phyloP scores from a whole-genome alignment of 371 early-diverging fungal genomes.

The Parasitella parasitica region DNA sequence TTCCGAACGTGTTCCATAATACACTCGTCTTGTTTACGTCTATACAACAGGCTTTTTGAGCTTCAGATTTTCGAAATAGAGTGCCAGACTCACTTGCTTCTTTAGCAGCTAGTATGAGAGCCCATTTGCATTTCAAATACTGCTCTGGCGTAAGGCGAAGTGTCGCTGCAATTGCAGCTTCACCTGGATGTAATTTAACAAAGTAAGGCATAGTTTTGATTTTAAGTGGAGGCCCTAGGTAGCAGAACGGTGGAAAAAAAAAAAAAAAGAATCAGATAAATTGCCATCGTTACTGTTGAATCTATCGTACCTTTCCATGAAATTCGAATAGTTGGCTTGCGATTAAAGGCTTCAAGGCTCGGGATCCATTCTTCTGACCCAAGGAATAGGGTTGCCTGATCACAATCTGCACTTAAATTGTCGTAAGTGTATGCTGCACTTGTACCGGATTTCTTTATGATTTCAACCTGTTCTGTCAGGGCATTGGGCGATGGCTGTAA shows the following conservation, averaged over 20 bases:
- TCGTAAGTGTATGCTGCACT: constrained; percentile 25
- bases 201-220: constrained; percentile 48
- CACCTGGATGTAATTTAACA: constrained; percentile 57
- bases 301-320: constrained; percentile 30
- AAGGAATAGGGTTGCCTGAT: constrained; percentile 8
- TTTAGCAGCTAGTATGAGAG: constrained; percentile 38
- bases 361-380: constrained; percentile 30
- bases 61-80: constrained; percentile 49
- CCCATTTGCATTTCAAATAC: constrained; percentile 57
- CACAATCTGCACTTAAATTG: constrained; percentile 14
- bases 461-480: neutral
- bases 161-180: constrained; percentile 63
- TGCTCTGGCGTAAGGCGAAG: constrained; percentile 72
- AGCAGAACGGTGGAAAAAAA: no score
- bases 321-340: constrained; percentile 22
- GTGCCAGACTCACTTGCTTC: constrained; percentile 19
- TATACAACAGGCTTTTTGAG: constrained; percentile 49
- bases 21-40: constrained; percentile 49
- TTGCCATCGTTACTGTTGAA: neutral
- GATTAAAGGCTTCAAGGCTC: constrained; percentile 20
- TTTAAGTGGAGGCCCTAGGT: constrained; percentile 48
- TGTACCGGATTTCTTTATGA: constrained; percentile 21
- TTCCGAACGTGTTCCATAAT: constrained; percentile 42
- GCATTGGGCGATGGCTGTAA: neutral
- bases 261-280: neutral